Evolutionary conservation across 2,329 filamentous ascomycete species (phyloP), one percentile per base, ranked within the genome.

Genomic region (Ceratocystis diversiconidia): DNA sequence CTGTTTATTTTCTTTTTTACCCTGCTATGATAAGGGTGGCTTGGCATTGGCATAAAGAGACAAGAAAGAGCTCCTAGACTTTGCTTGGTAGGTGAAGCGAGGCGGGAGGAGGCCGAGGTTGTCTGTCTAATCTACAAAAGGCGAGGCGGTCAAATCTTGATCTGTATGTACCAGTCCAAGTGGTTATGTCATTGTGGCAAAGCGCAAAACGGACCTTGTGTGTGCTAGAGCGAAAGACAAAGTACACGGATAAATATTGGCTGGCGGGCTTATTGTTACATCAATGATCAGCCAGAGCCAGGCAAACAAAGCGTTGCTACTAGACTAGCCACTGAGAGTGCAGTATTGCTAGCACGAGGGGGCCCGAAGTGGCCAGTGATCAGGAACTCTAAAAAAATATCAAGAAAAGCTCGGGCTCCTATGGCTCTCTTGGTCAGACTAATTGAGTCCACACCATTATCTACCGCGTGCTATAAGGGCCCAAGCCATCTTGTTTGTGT

Each of bases 271-370:
- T 62, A 46, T 62, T 43, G n/a, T 62, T 62, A 43, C 60, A 43
- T 62, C 28, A n/a, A 22, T 43, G 6, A 12, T 62, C 43, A 25
- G 25, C n/a, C 60, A 62, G 17, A 28, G 28, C 57, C 57, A 61
- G 36, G 36, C 36, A 41, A 41, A 15, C 36, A 41, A 41, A 61
- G 17, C 19, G 32, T n/a, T 28, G 28, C 8, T 6, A 12, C 52
- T 2, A 46, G 17, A 25, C 19, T 48, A 43, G 25, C 60, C 60
- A 62, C 43, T 62, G 36, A 62, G 36, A 62, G 60, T 36, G 36
- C 60, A 28, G 60, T 28, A 46, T 62, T 46, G 19, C 41, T 46
- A 62, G 36, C 60, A 62, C 60, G 60, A 43, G 60, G 48, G 36
- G 12, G 48, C 48, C 48, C 48, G 7, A 19, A 8, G n/a, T 50